These are phyloP conservation scores for Trichoderma sp. DNA, from an alignment of 2,329 filamentous ascomycete genomes.

Conservation along the genomic window DNA sequence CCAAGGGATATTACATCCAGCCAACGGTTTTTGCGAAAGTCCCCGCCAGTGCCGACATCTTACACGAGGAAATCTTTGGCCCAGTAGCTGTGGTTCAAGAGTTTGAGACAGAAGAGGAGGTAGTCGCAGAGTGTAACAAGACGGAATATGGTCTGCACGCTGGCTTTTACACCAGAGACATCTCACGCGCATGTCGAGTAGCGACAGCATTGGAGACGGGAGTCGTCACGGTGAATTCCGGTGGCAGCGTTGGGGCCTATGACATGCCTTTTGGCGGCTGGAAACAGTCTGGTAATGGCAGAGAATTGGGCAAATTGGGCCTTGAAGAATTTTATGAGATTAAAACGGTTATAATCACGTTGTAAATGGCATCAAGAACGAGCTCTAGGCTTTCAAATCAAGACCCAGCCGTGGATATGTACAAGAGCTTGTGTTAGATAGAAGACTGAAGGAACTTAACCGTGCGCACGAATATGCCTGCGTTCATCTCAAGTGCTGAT, in stretches of 20 bases:
- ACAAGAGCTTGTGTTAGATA: background rate
- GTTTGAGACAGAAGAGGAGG: slow-evolving; percentile 30
- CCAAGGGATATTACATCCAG: slow-evolving; percentile 28
- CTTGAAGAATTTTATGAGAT: slow-evolving; percentile 39
- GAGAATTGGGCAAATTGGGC: slow-evolving; percentile 43
- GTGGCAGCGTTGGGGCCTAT: slow-evolving; percentile 23
- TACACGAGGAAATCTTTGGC: slow-evolving; percentile 32
- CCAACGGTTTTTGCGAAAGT: slow-evolving; percentile 32
- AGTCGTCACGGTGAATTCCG: slow-evolving; percentile 35
- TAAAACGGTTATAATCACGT: slow-evolving; percentile 28
- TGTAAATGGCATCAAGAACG: background rate
- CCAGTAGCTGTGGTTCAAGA: slow-evolving; percentile 30
- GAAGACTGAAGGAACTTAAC: background rate
- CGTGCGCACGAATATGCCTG: background rate
- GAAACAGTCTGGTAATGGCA: slow-evolving; percentile 58
- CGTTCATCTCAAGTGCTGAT: background rate
- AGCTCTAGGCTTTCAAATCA: background rate
- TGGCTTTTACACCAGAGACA: slow-evolving; percentile 53
- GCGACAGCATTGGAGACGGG: slow-evolving; percentile 52
- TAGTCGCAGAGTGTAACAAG: slow-evolving; percentile 32
- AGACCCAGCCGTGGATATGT: background rate
- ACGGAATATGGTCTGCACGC: slow-evolving; percentile 52
- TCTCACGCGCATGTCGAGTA: slow-evolving; percentile 31
- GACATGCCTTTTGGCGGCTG: slow-evolving; percentile 42
- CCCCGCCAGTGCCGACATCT: slow-evolving; percentile 26